Evolutionary conservation across 306 rosid genomes (phyloP).

Genomic region (Cucumis hystrix): DNA sequence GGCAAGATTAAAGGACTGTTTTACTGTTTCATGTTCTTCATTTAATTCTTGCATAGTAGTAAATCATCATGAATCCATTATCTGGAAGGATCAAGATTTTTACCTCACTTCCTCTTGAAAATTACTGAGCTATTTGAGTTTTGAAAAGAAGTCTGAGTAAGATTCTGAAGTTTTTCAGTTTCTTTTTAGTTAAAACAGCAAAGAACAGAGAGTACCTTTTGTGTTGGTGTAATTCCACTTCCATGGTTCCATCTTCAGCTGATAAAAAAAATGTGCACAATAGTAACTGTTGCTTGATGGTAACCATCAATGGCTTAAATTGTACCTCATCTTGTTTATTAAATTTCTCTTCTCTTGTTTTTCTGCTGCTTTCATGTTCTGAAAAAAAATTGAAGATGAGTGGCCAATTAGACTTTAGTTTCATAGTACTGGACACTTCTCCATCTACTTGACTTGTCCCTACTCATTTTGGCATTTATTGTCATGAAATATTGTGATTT

Average conservation of each 20-base stretch:
- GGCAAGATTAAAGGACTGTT: background rate
- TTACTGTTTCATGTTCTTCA: background rate
- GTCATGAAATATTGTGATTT: background rate
- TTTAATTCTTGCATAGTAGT: background rate
- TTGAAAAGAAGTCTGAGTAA: background rate
- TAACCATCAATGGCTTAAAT: slow-evolving; percentile 1
- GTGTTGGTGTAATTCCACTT: no score
- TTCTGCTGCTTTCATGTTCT: background rate
- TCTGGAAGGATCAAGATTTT: background rate
- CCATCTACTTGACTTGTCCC: background rate
- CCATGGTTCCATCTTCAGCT: background rate
- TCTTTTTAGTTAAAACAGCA: background rate
- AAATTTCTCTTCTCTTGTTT: background rate
- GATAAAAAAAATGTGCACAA: background rate
- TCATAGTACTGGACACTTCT: background rate
- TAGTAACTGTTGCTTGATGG: slow-evolving; percentile 7
- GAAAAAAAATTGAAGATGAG: background rate
- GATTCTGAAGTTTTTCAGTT: background rate
- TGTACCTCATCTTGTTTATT: background rate
- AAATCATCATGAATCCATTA: background rate
- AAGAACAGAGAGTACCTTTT: no score
- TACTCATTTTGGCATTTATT: background rate
- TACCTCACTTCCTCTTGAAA: background rate
- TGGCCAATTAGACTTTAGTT: background rate
- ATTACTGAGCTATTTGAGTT: background rate